Percentiles rank a stretch among this genome's conserved stretches.
Conservation (phyloP, 208 protist species). For the Trypanosoma boissoni region DNA sequence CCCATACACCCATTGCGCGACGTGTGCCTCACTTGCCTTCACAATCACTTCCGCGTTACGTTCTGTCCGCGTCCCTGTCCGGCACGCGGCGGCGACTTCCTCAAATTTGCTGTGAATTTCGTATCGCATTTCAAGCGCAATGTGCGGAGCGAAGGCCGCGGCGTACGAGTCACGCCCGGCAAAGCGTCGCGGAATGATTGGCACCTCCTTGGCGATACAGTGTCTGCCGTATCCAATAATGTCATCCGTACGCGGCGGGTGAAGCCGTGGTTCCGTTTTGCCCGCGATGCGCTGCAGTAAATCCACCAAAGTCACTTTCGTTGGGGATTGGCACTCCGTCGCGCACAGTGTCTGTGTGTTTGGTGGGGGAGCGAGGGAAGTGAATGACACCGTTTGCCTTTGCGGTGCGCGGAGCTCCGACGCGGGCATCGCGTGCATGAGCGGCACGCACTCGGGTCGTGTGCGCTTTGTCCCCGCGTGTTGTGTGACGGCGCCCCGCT, state of each 20-base stretch:
- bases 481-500: not conserved
- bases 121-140: constrained; percentile 75
- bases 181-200: constrained; percentile 67
- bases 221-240: constrained; percentile 49
- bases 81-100: constrained; percentile 24
- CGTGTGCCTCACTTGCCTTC: too few species aligned
- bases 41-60: too few species aligned
- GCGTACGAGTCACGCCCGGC: constrained; percentile 33
- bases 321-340: too few species aligned
- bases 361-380: constrained; percentile 20
- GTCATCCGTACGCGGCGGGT: constrained; percentile 41
- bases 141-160: constrained; percentile 63
- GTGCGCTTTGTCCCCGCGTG: constrained; percentile 20
- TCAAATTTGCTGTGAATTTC: constrained; percentile 44
- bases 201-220: constrained; percentile 48
- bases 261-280: constrained; percentile 36
- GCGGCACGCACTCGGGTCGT: not conserved
- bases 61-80: not conserved
- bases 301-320: too few species aligned
- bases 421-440: constrained; percentile 1
- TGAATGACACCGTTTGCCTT: not conserved
- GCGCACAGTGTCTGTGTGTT: constrained; percentile 40
- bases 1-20: constrained; percentile 16
- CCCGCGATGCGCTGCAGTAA: constrained; percentile 35
- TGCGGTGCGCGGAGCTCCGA: not conserved